phyloP scores from a whole-genome alignment of 176 grass and related monocot genomes.

The Eremochloa ophiuroides region DNA sequence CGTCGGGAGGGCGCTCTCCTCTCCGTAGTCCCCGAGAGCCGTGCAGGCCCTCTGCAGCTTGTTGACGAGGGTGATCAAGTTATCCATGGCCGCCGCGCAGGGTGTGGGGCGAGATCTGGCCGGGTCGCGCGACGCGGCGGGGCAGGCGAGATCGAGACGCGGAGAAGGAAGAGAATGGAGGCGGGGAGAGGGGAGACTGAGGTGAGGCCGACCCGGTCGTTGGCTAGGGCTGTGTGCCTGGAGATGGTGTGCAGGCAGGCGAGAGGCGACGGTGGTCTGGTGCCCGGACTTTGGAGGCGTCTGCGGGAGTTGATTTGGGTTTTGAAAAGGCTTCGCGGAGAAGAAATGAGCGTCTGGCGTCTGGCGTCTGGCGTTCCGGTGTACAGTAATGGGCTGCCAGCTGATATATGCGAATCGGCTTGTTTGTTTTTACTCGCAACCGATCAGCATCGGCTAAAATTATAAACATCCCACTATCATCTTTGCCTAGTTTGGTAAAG shows the following conservation, averaged over 20 bases:
- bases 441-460: no score
- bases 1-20: slow-evolving; percentile 83
- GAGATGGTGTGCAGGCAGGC: neutral
- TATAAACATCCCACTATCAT: no score
- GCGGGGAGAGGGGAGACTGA: neutral
- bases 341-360: no score
- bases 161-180: neutral
- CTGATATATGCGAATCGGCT: no score
- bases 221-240: slow-evolving; percentile 11
- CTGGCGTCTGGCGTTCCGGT: no score
- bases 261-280: neutral
- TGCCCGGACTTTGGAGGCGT: neutral
- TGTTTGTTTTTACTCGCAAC: no score
- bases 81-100: slow-evolving; percentile 57
- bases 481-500: no score
- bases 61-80: slow-evolving; percentile 81
- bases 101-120: slow-evolving; percentile 36
- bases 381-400: no score
- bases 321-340: no score
- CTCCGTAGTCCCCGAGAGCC: slow-evolving; percentile 85
- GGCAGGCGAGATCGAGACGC: slow-evolving; percentile 22
- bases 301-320: slow-evolving; percentile 28
- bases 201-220: slow-evolving; percentile 41
- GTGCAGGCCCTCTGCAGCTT: slow-evolving; percentile 94
- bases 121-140: slow-evolving; percentile 10